Evolutionary conservation across 176 grass and related monocot genomes (phyloP).

Genomic region (Triticum urartu): DNA sequence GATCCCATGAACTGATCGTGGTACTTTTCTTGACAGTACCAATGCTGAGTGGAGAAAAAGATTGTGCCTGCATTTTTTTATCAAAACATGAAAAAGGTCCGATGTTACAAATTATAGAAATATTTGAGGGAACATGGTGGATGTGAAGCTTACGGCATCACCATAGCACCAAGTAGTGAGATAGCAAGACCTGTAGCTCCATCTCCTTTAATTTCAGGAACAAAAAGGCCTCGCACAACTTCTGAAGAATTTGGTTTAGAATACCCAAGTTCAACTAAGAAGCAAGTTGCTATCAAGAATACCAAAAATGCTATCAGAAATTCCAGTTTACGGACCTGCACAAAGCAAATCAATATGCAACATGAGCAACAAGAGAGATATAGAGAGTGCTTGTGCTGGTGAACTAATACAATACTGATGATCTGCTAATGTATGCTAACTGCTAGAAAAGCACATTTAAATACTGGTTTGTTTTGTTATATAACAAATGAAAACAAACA

Average conservation of each 20-base stretch:
- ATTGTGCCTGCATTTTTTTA: conserved; percentile 70
- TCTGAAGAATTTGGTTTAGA: conserved; percentile 85
- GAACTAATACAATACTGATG: conserved; percentile 4
- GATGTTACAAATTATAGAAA: neutral
- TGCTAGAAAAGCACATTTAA: neutral
- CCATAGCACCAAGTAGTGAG: conserved; percentile 97
- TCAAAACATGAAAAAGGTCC: conserved; percentile 8
- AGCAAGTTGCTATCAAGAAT: conserved; percentile 82
- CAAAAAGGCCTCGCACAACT: conserved; percentile 91
- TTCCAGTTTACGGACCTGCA: conserved; percentile 92
- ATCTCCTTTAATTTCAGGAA: conserved; percentile 94
- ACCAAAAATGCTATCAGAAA: conserved; percentile 89
- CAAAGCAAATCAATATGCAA: conserved; percentile 7
- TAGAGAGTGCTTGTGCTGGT: neutral
- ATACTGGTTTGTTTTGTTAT: neutral
- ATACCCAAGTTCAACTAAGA: conserved; percentile 84
- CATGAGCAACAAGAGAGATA: conserved; percentile 23
- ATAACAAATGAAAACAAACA: neutral
- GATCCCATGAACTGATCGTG: conserved; percentile 80
- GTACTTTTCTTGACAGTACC: conserved; percentile 96
- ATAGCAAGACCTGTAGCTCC: conserved; percentile 92
- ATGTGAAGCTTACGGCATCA: conserved; percentile 88
- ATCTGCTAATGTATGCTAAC: neutral
- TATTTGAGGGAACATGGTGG: neutral
- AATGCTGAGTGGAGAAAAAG: conserved; percentile 98